A percentile compares a stretch with the other conserved stretches of the same genome.
Conservation (phyloP, 2,329 filamentous ascomycete species). For the Diaporthe citriasiana region DNA sequence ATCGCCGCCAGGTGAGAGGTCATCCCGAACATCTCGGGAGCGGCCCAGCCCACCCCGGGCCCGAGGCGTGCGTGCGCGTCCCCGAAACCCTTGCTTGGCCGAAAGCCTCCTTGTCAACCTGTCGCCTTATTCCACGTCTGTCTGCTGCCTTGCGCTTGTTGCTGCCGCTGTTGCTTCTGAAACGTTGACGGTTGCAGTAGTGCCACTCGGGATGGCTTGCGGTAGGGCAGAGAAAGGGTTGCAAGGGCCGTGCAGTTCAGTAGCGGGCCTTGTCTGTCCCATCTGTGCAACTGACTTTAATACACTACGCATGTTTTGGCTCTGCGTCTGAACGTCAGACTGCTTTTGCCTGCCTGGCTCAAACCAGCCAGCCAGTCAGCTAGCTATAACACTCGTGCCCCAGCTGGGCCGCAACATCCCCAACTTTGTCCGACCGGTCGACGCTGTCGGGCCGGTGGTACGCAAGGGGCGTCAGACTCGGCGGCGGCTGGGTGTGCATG, state of each 20-base stretch:
- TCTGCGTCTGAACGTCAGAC: neutral
- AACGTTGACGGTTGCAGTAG: conserved; percentile 31
- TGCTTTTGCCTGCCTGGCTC: neutral
- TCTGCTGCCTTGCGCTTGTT: neutral
- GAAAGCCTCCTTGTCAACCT: neutral
- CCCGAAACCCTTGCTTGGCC: neutral
- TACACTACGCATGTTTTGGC: no score
- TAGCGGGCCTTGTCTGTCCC: neutral
- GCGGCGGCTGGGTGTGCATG: neutral
- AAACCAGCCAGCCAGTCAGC: neutral
- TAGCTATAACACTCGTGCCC: neutral
- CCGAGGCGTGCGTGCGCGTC: neutral
- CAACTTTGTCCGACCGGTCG: conserved; percentile 38
- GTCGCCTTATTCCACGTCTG: neutral
- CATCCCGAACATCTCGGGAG: conserved; percentile 20
- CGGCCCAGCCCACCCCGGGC: neutral
- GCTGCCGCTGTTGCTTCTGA: conserved; percentile 11
- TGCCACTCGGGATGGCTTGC: neutral
- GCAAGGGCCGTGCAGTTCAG: neutral
- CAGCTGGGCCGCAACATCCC: conserved; percentile 36
- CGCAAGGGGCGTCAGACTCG: neutral
- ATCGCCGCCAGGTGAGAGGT: neutral
- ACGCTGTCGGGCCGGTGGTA: neutral
- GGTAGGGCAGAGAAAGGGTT: conserved; percentile 12
- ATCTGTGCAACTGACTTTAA: conserved; percentile 5